Percentiles rank a stretch among this genome's conserved stretches.
phyloP scores from a whole-genome alignment of 768 basidiomycete genomes.

The Cubamyces lactineus region DNA sequence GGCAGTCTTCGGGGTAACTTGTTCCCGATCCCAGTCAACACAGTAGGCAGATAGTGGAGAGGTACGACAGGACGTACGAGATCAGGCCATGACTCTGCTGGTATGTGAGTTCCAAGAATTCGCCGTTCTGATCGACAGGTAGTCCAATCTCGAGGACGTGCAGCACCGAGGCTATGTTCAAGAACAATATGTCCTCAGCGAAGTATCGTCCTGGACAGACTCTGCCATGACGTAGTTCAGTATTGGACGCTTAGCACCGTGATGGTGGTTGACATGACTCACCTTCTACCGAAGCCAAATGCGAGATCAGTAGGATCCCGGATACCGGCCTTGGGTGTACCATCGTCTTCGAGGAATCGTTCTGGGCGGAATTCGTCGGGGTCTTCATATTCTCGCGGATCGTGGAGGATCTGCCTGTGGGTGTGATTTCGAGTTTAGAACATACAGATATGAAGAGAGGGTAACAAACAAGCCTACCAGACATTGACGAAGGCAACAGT shows the following conservation, averaged over 20 bases:
- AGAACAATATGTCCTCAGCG: slow-evolving; percentile 11
- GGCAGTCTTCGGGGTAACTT: not conserved
- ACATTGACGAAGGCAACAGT: slow-evolving; percentile 22
- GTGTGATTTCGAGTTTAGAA: too few relatives aligned
- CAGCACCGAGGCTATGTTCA: slow-evolving; percentile 13
- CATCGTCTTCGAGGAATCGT: slow-evolving; percentile 17
- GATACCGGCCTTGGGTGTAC: not conserved
- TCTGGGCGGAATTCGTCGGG: slow-evolving; percentile 19
- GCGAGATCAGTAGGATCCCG: slow-evolving; percentile 4
- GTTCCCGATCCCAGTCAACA: not conserved
- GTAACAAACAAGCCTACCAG: slow-evolving; percentile 8
- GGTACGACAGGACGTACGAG: not conserved
- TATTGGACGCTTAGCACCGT: too few relatives aligned
- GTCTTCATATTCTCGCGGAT: slow-evolving; percentile 10
- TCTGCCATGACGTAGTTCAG: not conserved
- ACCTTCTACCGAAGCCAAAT: slow-evolving; percentile 22
- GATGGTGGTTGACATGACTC: not conserved
- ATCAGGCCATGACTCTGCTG: not conserved
- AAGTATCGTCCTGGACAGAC: slow-evolving; percentile 16
- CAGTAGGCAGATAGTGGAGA: not conserved
- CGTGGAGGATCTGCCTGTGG: slow-evolving; percentile 8
- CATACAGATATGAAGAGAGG: not conserved
- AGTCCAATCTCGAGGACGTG: slow-evolving; percentile 12
- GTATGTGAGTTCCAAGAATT: not conserved
- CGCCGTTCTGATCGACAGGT: not conserved